Conservation (phyloP, 352 stramenopile genomes). For the Phytophthora parvispora region DNA sequence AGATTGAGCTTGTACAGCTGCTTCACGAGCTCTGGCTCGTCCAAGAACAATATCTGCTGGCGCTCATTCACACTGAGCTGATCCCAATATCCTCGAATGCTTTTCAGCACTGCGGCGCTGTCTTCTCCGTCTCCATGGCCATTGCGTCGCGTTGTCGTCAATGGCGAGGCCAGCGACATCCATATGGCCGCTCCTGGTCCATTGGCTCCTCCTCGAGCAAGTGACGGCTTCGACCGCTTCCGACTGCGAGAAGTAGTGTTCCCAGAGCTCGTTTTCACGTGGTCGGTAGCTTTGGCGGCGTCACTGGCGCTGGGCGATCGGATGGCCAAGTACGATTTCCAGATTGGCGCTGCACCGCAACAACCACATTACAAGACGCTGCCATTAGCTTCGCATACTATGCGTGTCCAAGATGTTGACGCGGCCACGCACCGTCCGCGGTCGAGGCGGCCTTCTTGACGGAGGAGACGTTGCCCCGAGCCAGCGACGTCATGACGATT, state of each 20-base stretch:
- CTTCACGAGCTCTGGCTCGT: constrained; percentile 86
- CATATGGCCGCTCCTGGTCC: constrained; percentile 20
- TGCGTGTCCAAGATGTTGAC: background rate
- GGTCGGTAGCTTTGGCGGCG: constrained; percentile 4
- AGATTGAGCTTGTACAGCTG: constrained; percentile 91
- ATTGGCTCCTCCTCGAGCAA: constrained; percentile 9
- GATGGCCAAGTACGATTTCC: constrained; percentile 70
- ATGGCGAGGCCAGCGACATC: constrained; percentile 33
- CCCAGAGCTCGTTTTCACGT: background rate
- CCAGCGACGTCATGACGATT: constrained; percentile 15
- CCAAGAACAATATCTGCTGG: constrained; percentile 83
- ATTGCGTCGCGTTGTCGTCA: constrained; percentile 15
- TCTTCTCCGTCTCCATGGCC: constrained; percentile 17
- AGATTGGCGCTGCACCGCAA: constrained; percentile 59
- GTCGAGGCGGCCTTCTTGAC: constrained; percentile 36
- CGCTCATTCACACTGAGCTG: constrained; percentile 68
- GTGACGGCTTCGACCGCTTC: constrained; percentile 56
- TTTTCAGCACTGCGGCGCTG: constrained; percentile 23
- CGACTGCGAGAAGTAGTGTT: constrained; percentile 18
- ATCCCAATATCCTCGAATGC: constrained; percentile 75
- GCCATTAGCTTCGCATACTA: constrained; percentile 4
- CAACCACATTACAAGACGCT: background rate
- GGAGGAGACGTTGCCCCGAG: constrained; percentile 26
- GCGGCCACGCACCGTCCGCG: constrained; percentile 31
- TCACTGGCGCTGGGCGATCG: constrained; percentile 37